Base-by-base conservation (phyloP, 352 stramenopile species). In the Phytophthora megakarya region DNA sequence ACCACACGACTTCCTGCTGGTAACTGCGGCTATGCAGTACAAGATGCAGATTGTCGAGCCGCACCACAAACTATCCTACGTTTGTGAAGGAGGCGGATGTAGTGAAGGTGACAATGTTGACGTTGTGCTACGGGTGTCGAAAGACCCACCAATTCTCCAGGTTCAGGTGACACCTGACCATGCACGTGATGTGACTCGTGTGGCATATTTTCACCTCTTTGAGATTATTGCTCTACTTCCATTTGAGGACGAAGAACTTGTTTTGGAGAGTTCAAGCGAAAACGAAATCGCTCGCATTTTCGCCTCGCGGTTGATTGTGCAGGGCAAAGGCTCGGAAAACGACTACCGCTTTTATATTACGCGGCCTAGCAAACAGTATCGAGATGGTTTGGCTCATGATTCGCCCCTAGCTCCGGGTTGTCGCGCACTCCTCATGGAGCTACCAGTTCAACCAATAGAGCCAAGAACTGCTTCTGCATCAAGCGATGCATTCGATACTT, bases 141-240 rank as follows among this genome's bases (percentile, higher is more conserved):
- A 75, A 40, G 58, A 78, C 40, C 70, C 71, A 15, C 68, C 71
- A 6, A 33, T 79, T 45, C 42, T 79, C 30, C 67, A 73, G 28
- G 42, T 79, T 28, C 71, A 76, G 30, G 54, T 76, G 16, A 26
- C 35, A 25, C 39, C 64, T 16, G 42, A 62, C 26, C 49, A 73
- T 52, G 50, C 32, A 8, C 10, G 47, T 18, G 22, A 19, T 54
- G 37, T 61, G n/a, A 28, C 57, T 38, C 48, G 61, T 23, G 57
- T 68, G 5, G 59, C 44, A 12, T 81, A 76, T 44, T 75, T 81
- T 50, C 69, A 76, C 39, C 56, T 81, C 28, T 81, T 78, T 19
- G 69, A 78, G 56, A 70, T 59, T 19, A 72, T 81, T 30, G 69
- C 72, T 3, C 21, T 76, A 25, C 68, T 80, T 23, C 61, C 72